Base-by-base conservation (phyloP, 2,329 filamentous ascomycete species). In the Stromatinia cepivora region DNA sequence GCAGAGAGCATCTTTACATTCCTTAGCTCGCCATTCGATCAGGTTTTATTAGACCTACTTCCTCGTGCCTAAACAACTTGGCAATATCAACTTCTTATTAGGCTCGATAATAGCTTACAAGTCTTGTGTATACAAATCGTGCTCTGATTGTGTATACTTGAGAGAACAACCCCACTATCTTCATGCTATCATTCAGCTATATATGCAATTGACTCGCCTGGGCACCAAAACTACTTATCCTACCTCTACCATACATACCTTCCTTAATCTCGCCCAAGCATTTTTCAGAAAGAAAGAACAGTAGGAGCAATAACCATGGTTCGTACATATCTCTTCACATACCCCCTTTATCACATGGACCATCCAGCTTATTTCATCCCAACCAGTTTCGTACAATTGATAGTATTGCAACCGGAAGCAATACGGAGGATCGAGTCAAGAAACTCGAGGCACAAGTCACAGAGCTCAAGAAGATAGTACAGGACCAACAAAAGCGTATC, bases 391-490 rank as follows among this genome's bases (percentile, higher is more conserved):
- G 58, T 11, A 61, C 58, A 31, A 25, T 61, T 8, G 58, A 61
- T n/a, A 46, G 28, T 17, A 15, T 61, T 22, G n/a, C 58, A 6
- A 61, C 58, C 6, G 58, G 58, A 39, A 46, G 22, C 3, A 61
- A 61, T 61, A 34, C 58, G 25, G 58, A 61, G 15, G 58, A 61
- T 5, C 39, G 58, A 61, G 36, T 46, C 0, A 25, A 61, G 58
- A 61, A 61, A 22, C 58, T 61, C 15, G 58, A 61, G 17, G n/a
- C 39, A 31, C 22, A 46, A 17, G 58, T 61, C 20, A 31, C 39
- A 31, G 58, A 61, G 36, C 58, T 61, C 20, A 39, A 31, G n/a
- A 61, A 61, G 25, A 61, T n/a, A 36, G 58, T 61, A 46, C 22
- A 22, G 13, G 58, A 46, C n/a, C 58, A n/a, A 42, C 34, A 61